These are phyloP conservation scores for Nepenthes alata DNA, from an alignment of 179 eudicot genomes.

Conservation along the genomic window DNA sequence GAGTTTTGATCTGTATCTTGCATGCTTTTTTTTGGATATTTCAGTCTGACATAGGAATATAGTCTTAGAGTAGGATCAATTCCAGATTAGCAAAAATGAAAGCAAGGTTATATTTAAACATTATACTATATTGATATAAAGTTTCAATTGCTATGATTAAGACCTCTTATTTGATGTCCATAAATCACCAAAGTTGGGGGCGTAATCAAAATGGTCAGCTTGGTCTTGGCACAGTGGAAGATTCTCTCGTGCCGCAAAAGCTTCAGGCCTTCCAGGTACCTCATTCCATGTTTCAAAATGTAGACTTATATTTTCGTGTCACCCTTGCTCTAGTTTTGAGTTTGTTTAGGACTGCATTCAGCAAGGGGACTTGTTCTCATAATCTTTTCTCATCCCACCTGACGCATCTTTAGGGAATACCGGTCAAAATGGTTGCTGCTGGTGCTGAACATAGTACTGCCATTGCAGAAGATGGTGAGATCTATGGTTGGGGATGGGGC, in stretches of 20 bases:
- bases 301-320: too few relatives aligned
- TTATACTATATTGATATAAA: neutral
- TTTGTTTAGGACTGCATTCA: neutral
- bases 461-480: constrained; percentile 80
- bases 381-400: neutral
- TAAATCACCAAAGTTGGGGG: constrained; percentile 67
- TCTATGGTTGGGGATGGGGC: constrained; percentile 99
- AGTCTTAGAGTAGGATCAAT: too few relatives aligned
- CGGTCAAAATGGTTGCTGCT: constrained; percentile 94
- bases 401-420: constrained; percentile 40
- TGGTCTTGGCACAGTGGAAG: constrained; percentile 84
- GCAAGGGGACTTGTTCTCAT: neutral
- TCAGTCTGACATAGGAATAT: too few relatives aligned
- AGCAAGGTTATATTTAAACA: neutral
- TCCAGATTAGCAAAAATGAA: too few relatives aligned
- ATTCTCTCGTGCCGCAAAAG: constrained; percentile 74
- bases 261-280: constrained; percentile 73
- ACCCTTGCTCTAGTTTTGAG: too few relatives aligned
- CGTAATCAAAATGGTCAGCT: constrained; percentile 98
- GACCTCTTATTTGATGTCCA: constrained; percentile 1
- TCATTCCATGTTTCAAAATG: neutral
- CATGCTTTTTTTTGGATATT: too few relatives aligned
- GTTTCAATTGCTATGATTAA: too few relatives aligned
- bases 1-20: too few relatives aligned
- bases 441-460: constrained; percentile 99